These are phyloP conservation scores for Pseudohyphozyma bogoriensis DNA, from an alignment of 768 basidiomycete genomes.

Conservation along the genomic window DNA sequence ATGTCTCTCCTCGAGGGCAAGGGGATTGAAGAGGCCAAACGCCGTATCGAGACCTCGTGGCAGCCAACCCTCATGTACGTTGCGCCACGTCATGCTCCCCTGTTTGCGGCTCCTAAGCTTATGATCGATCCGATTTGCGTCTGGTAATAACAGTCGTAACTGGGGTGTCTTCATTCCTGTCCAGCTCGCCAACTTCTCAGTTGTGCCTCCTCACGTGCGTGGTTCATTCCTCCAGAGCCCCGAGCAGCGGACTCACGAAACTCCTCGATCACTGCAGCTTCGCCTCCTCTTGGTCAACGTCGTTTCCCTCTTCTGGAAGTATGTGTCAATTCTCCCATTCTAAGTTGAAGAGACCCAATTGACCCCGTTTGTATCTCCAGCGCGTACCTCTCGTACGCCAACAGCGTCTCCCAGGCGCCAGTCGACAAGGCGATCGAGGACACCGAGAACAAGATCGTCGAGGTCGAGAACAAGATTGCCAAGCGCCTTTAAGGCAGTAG, in stretches of 20 bases:
- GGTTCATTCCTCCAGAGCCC: too few species aligned
- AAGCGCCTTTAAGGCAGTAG: too few species aligned
- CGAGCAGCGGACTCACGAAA: too few species aligned
- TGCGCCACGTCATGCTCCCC: neutral
- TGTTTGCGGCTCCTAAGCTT: neutral
- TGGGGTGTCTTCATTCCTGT: neutral
- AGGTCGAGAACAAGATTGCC: too few species aligned
- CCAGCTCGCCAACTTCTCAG: neutral
- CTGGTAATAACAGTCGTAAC: neutral
- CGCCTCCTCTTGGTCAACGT: neutral
- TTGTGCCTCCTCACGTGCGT: too few species aligned
- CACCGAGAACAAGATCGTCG: neutral
- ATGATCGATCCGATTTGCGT: too few species aligned
- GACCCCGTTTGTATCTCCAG: neutral
- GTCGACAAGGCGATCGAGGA: neutral
- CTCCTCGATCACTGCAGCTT: neutral
- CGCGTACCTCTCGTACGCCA: neutral
- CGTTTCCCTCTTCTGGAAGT: neutral
- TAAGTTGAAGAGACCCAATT: neutral
- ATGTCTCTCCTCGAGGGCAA: constrained; percentile 77
- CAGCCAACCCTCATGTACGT: constrained; percentile 49
- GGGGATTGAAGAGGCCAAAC: constrained; percentile 46
- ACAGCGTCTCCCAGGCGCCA: neutral
- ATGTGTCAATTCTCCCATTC: neutral
- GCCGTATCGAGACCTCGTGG: constrained; percentile 51